A percentile compares a stretch with the other conserved stretches of the same genome.
Conservation (phyloP, 2,329 filamentous ascomycete genomes). For the Colletotrichum paranaense region DNA sequence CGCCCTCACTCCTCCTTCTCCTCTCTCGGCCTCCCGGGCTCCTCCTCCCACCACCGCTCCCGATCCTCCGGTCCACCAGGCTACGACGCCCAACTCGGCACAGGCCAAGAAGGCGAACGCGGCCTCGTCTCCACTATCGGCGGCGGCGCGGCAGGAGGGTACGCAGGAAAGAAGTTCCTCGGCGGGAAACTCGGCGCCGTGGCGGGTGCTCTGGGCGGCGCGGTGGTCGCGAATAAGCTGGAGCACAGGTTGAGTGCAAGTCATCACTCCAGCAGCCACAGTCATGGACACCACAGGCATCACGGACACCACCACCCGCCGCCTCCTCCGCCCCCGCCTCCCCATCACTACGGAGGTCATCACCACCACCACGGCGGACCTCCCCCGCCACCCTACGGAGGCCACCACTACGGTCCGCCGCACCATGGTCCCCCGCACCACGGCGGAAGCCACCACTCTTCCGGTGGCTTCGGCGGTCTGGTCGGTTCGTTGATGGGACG, state of each 20-base stretch:
- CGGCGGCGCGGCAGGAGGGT: slow-evolving; percentile 64
- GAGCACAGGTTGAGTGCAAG: slow-evolving; percentile 54
- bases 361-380: slow-evolving; percentile 16
- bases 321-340: slow-evolving; percentile 1
- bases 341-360: slow-evolving; percentile 1
- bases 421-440: slow-evolving; percentile 28
- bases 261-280: slow-evolving; percentile 30
- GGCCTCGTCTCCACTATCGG: slow-evolving; percentile 66
- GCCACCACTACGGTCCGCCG: slow-evolving; percentile 9
- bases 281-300: slow-evolving; percentile 14
- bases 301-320: too few species aligned
- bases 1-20: slow-evolving; percentile 20
- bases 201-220: slow-evolving; percentile 63
- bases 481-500: slow-evolving; percentile 35
- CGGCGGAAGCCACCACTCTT: slow-evolving; percentile 28
- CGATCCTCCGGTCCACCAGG: slow-evolving; percentile 26
- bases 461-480: slow-evolving; percentile 39
- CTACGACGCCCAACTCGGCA: slow-evolving; percentile 30
- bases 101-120: slow-evolving; percentile 57
- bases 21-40: background rate
- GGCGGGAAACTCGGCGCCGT: slow-evolving; percentile 65
- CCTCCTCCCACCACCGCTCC: slow-evolving; percentile 24
- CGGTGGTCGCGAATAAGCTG: slow-evolving; percentile 64
- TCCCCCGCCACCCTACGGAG: background rate
- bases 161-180: slow-evolving; percentile 65